Base-by-base conservation (phyloP, 306 rosid species). In the Rubus idaeus region DNA sequence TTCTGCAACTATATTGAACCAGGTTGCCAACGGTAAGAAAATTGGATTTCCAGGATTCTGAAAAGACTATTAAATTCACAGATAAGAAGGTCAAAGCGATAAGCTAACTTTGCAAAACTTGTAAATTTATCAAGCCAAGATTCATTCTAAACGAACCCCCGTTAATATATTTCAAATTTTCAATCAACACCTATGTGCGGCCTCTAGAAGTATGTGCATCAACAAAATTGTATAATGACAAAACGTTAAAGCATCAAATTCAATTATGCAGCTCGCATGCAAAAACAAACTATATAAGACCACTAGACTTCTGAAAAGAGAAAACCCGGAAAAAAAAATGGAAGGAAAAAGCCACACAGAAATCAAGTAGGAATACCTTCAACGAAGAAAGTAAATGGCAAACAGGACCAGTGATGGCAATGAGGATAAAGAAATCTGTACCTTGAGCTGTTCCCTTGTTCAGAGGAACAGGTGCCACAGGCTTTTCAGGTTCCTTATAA, bases 401-500 rank as follows among this genome's bases (percentile, higher is more conserved):
- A n/a, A 21, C 45, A 21, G 77, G 35, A 61, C 41, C 41, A 61
- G 44, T 6, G 18, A 10, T 1, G 51, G 45, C 8, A 12, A 35
- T 1, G 8, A 44, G 46, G 68, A 62, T 35, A 84, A 58, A 74
- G 76, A 58, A 56, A 39, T 42, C 23, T 9, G 35, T 68, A 95
- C 98, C 98, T 87, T 78, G 78, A 17, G 77, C 83, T 71, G 84
- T 46, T 21, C 90, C 91, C 86, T 91, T 90, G 84, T 87, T 84
- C 23, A 76, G 21, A 68, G 89, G 87, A 81, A 6, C 49, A 64
- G 88, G 75, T 70, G 81, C 84, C 81, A 60, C 42, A 49, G 89
- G 87, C 88, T 21, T 95, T 81, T 92, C 97, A 50, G 97, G 99
- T 86, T 95, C 99, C 88, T 92, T 90, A 90, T 95, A 95, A 86